Evolutionary conservation across 148 eudicot genomes (phyloP).

Genomic region (Simmondsia chinensis): DNA sequence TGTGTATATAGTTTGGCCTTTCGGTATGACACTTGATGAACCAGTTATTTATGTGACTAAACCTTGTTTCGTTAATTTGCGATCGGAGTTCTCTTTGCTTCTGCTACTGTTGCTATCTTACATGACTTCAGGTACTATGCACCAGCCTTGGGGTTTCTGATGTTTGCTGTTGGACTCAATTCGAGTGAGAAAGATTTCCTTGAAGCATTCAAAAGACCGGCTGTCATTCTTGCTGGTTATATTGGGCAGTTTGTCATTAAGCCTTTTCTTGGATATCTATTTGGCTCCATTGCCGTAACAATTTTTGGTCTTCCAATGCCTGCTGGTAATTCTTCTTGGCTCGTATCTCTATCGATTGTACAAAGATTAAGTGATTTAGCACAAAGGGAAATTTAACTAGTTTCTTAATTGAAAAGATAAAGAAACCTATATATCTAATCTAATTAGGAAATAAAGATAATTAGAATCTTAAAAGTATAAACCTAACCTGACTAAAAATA

Average conservation of each 20-base stretch:
- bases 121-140: conserved; percentile 69
- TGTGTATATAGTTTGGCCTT: too few relatives aligned
- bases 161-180: conserved; percentile 94
- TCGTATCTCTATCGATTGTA: conserved; percentile 2
- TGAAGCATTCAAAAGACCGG: conserved; percentile 82
- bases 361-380: background rate
- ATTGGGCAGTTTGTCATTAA: conserved; percentile 76
- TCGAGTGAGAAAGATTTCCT: conserved; percentile 85
- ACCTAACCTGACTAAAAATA: too few relatives aligned
- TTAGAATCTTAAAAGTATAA: too few relatives aligned
- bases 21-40: background rate
- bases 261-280: conserved; percentile 80
- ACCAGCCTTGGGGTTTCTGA: conserved; percentile 83
- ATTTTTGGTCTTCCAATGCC: conserved; percentile 69
- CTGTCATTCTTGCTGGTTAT: conserved; percentile 75
- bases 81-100: too few relatives aligned
- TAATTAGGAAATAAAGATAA: too few relatives aligned
- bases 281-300: conserved; percentile 67
- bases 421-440: too few relatives aligned
- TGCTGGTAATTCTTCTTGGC: conserved; percentile 33
- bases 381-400: too few relatives aligned
- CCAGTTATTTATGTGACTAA: background rate
- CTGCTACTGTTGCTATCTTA: conserved; percentile 3
- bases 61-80: too few relatives aligned
- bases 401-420: too few relatives aligned